A percentile compares a stretch with the other conserved stretches of the same genome.
Evolutionary conservation across 2,329 filamentous ascomycete genomes (phyloP).

Genomic region (Macrophomina pseudophaseolina): DNA sequence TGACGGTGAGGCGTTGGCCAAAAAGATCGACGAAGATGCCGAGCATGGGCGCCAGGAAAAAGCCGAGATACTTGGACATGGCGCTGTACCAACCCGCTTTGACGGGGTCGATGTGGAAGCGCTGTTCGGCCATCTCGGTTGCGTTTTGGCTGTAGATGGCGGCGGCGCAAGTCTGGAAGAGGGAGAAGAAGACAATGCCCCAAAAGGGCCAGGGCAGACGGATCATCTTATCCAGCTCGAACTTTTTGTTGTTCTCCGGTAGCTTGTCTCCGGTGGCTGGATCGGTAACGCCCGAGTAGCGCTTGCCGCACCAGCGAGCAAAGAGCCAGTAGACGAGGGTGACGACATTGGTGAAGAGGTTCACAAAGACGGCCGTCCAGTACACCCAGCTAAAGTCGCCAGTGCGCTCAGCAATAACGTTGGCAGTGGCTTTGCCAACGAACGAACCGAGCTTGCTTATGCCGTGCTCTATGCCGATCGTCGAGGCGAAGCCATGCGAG

Average conservation of each 20-base stretch:
- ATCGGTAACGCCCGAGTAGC: conserved; percentile 42
- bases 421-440: conserved; percentile 64
- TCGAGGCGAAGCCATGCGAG: conserved; percentile 63
- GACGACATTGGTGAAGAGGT: conserved; percentile 64
- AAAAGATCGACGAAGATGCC: conserved; percentile 64
- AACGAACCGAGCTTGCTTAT: conserved; percentile 68
- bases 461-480: conserved; percentile 64
- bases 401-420: conserved; percentile 62
- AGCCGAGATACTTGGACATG: conserved; percentile 58
- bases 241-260: conserved; percentile 51
- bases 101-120: conserved; percentile 60
- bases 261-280: conserved; percentile 63
- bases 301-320: no score
- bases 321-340: conserved; percentile 51
- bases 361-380: conserved; percentile 68
- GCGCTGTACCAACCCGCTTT: conserved; percentile 66
- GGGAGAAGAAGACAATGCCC: conserved; percentile 59
- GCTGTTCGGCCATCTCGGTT: conserved; percentile 65
- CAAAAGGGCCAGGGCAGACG: conserved; percentile 66
- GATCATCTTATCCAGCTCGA: conserved; percentile 61
- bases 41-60: conserved; percentile 63
- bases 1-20: conserved; percentile 58
- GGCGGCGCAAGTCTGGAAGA: conserved; percentile 64
- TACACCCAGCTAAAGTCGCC: conserved; percentile 67
- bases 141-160: conserved; percentile 62